Evolutionary conservation across 2,329 filamentous ascomycete genomes (phyloP), one percentile per base, ranked within the genome.

Genomic region (Cadophora sp.): DNA sequence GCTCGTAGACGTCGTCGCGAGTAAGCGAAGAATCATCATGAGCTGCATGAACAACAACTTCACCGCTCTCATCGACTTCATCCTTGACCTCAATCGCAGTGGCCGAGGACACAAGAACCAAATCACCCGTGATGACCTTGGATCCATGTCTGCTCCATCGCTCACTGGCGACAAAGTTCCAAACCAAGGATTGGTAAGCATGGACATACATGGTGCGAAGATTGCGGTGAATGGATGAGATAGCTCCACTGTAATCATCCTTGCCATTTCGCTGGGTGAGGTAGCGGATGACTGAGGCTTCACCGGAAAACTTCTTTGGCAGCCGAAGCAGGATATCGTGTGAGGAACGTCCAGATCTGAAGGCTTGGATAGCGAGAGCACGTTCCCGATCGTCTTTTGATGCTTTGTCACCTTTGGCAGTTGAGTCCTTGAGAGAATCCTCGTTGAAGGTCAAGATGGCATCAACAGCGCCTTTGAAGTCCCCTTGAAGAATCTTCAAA

Each of bases 131-230:
- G 16, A 97, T 85, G 18, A 97, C 92, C 64, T 84, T 85, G 67
- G 84, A 79, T 60, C 94, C 94, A 76, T 91, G 91, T 2, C 87
- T 81, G 50, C 89, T 86, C 91, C 93, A 97, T 56, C 96, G 91
- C 73, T 91, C 88, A 71, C 92, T 93, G 1, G 89, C 92, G 14
- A 89, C 92, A 72, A 89, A 87, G 80, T 99, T 99, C 95, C 95
- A 99, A 9, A 99, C 89, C 45, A 94, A 87, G 6, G 92, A 97
- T 79, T 99, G 96, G 80, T 97, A 98, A 5, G 96, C 95, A 78
- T 99, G 96, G 18, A 97, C 90, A 77, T 98, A 99, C 91, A 99
- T 97, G 66, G 93, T 87, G 51, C 94, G 88, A 73, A 98, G 83
- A 59, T 92, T 93, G 20, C 94, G 87, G 27, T 91, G 91, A 69